Evolutionary conservation across 2,329 filamentous ascomycete genomes (phyloP).

Genomic region (Keithomyces neogunnii): DNA sequence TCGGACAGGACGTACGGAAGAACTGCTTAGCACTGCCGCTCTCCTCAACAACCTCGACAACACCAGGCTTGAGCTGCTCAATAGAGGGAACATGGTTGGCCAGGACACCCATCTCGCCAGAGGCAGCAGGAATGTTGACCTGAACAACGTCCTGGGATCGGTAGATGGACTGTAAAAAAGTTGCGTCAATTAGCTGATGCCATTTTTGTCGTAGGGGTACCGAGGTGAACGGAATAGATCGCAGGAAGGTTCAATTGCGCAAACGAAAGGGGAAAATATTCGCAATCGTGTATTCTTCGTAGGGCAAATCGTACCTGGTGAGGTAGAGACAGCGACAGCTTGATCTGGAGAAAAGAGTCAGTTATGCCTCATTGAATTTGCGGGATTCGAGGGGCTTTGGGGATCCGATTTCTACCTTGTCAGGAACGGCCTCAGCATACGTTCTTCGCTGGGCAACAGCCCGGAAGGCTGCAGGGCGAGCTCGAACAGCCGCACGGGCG

Average conservation of each 20-base stretch:
- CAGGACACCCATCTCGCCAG: constrained; percentile 98
- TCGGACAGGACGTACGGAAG: constrained; percentile 66
- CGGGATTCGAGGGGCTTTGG: constrained; percentile 14
- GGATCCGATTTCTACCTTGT: constrained; percentile 53
- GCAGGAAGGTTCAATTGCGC: constrained; percentile 18
- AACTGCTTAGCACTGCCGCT: constrained; percentile 85
- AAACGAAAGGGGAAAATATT: constrained; percentile 5
- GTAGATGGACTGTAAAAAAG: constrained; percentile 52
- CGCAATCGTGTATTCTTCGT: constrained; percentile 12
- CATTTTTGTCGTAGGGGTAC: constrained; percentile 11
- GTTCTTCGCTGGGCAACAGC: constrained; percentile 74
- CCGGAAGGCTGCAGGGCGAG: constrained; percentile 68
- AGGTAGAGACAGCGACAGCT: constrained; percentile 94
- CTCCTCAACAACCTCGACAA: constrained; percentile 95
- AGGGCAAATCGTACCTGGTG: constrained; percentile 71
- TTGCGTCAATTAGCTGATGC: constrained; percentile 43
- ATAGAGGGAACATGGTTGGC: constrained; percentile 98
- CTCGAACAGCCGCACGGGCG: constrained; percentile 81
- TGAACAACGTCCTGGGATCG: constrained; percentile 69
- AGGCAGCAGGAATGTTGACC: constrained; percentile 97
- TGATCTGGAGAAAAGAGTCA: constrained; percentile 53
- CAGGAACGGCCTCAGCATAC: constrained; percentile 80
- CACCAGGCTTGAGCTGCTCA: constrained; percentile 95
- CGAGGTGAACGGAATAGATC: constrained; percentile 4
- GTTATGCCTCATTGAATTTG: constrained; percentile 10